These are phyloP conservation scores for sorghum (Sorghum bicolor) DNA, from an alignment of 176 grass and related monocot species.

Conservation along the genomic window Sorghum_bicolor_NCBIv3 NC_012879.2:61113001-61113500, in stretches of 20 bases:
- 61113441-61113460: conserved; percentile 33
- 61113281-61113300: background rate
- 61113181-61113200: conserved; percentile 28
- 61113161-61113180: conserved; percentile 71
- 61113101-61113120: conserved; percentile 98
- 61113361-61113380: conserved; percentile 49
- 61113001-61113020: background rate
- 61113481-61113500: background rate
- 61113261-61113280: background rate
- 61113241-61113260: background rate
- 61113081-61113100: conserved; percentile 93
- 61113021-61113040: background rate
- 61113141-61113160: conserved; percentile 98
- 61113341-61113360: conserved; percentile 12
- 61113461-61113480: background rate
- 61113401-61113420: conserved; percentile 30
- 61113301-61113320: background rate
- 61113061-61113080: background rate
- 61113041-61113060: background rate
- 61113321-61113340: conserved; percentile 8
- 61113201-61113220: background rate
- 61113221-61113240: conserved; percentile 4
- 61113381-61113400: conserved; percentile 13
- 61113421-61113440: conserved; percentile 43
- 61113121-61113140: conserved; percentile 96